Percentiles rank a stretch among this genome's conserved stretches.
phyloP scores from a whole-genome alignment of 768 basidiomycete genomes.

The Tephrocybe sp. region DNA sequence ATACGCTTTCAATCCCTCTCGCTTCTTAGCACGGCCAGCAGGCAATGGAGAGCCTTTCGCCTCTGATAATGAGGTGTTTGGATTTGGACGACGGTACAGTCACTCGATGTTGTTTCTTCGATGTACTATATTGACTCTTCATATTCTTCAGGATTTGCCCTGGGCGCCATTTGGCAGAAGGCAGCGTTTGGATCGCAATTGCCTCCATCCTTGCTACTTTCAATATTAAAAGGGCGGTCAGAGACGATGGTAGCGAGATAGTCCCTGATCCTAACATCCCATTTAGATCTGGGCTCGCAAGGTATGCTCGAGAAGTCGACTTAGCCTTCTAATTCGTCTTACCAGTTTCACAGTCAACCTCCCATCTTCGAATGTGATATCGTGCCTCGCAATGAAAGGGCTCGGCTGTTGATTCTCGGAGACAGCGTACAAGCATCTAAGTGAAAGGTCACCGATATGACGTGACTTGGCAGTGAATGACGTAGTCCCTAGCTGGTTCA shows the following conservation, averaged over 20 bases:
- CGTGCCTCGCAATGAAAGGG: constrained; percentile 4
- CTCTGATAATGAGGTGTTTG: constrained; percentile 13
- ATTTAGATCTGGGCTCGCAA: constrained; percentile 27
- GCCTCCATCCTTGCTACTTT: constrained; percentile 23
- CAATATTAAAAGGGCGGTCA: constrained; percentile 29
- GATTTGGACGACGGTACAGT: constrained; percentile 16
- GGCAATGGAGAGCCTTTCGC: constrained; percentile 13
- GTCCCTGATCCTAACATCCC: constrained; percentile 24
- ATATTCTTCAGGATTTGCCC: constrained; percentile 29
- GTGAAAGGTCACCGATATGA: background rate
- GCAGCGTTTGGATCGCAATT: constrained; percentile 27
- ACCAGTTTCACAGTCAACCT: constrained; percentile 1
- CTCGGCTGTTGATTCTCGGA: background rate
- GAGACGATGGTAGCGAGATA: constrained; percentile 29
- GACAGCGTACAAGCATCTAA: background rate
- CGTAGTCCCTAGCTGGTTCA: no score
- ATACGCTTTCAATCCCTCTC: constrained; percentile 35
- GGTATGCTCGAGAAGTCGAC: constrained; percentile 14
- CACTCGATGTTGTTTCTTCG: background rate
- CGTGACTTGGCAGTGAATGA: no score
- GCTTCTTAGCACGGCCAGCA: constrained; percentile 29
- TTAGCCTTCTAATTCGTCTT: background rate
- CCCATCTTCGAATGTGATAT: constrained; percentile 3
- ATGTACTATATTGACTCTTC: background rate
- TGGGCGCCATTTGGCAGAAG: constrained; percentile 39